Evolutionary conservation across 2,329 filamentous ascomycete species (phyloP).

Genomic region (Colletotrichum somersetense): DNA sequence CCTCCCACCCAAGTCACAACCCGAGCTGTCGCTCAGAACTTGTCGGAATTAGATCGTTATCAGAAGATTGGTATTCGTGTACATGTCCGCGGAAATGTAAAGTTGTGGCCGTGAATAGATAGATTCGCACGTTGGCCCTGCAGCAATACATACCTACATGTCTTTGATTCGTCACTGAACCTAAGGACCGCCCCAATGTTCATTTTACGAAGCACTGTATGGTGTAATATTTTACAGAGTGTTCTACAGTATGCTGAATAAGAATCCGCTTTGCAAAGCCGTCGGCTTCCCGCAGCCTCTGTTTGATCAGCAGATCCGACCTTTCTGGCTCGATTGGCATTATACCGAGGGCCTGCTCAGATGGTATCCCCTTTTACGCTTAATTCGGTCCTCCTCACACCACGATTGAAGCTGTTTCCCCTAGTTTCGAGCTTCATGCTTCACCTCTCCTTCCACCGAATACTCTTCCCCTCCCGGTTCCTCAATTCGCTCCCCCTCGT

Average conservation of each 20-base stretch:
- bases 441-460: constrained; percentile 50
- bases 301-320: neutral
- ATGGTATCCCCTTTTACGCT: neutral
- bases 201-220: constrained; percentile 2
- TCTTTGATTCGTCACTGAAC: neutral
- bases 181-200: neutral
- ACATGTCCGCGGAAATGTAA: neutral
- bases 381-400: neutral
- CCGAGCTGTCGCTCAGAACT: neutral
- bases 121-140: neutral
- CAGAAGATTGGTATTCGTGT: no score
- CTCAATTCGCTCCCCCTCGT: constrained; percentile 48
- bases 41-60: neutral
- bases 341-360: neutral
- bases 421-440: no score
- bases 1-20: neutral
- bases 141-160: neutral
- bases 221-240: constrained; percentile 8
- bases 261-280: neutral
- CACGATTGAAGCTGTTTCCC: neutral
- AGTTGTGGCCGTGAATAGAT: neutral
- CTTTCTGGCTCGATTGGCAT: neutral
- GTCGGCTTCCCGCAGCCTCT: neutral
- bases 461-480: constrained; percentile 54
- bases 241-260: neutral